Percentiles rank a stretch among this genome's conserved stretches.
Evolutionary conservation across 768 basidiomycete species (phyloP).

Genomic region (Lactarius sanguifluus): DNA sequence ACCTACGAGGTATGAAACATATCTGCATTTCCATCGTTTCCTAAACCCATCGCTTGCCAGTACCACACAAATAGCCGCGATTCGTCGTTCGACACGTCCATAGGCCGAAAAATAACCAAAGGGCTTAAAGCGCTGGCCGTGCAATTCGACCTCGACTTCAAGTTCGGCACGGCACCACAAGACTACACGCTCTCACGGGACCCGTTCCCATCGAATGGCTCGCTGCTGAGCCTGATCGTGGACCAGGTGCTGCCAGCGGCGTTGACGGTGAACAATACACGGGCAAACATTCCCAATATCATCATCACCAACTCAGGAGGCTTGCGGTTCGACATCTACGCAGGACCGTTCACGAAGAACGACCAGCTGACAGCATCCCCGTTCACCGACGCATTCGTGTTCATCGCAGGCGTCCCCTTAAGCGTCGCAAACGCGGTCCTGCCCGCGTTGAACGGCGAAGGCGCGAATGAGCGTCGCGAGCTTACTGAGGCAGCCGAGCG

Average conservation of each 20-base stretch:
- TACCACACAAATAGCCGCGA: constrained; percentile 63
- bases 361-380: constrained; percentile 78
- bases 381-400: constrained; percentile 64
- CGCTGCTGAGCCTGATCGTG: constrained; percentile 58
- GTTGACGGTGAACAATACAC: constrained; percentile 61
- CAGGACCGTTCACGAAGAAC: constrained; percentile 74
- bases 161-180: constrained; percentile 73
- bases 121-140: constrained; percentile 54
- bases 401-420: constrained; percentile 54
- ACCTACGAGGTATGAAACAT: constrained; percentile 60
- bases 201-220: constrained; percentile 61
- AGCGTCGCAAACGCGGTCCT: constrained; percentile 54
- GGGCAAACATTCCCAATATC: constrained; percentile 57
- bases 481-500: constrained; percentile 36
- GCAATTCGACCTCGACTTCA: constrained; percentile 59
- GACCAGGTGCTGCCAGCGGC: constrained; percentile 43
- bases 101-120: constrained; percentile 52
- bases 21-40: background rate
- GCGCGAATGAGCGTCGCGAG: constrained; percentile 39
- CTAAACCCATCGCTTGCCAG: constrained; percentile 34
- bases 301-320: constrained; percentile 65
- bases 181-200: constrained; percentile 68
- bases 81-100: constrained; percentile 58
- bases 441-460: constrained; percentile 49
- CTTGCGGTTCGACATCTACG: constrained; percentile 64